Conservation (phyloP, 2,329 filamentous ascomycete species). For the Exophiala calicioides region DNA sequence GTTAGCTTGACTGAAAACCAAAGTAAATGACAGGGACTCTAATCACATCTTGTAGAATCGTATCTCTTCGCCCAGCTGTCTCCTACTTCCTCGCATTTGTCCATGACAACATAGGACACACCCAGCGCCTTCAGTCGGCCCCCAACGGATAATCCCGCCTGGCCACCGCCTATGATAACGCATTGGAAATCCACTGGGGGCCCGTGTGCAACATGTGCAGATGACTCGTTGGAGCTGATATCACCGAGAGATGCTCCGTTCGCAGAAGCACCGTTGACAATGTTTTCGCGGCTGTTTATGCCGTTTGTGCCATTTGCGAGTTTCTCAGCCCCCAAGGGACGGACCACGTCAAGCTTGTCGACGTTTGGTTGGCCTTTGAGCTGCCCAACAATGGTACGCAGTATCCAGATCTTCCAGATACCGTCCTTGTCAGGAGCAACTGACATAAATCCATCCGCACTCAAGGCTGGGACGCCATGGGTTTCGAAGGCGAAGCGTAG, state of each 20-base stretch:
- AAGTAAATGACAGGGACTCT: no score
- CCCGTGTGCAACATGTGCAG: neutral
- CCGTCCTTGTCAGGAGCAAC: neutral
- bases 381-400: neutral
- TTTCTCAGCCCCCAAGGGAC: no score
- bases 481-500: neutral
- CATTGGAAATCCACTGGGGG: no score
- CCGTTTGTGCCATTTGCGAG: no score
- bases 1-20: no score
- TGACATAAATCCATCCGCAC: neutral
- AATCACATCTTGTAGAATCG: conserved; percentile 45
- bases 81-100: conserved; percentile 45
- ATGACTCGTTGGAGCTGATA: no score
- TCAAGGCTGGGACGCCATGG: neutral
- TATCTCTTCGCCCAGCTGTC: conserved; percentile 51
- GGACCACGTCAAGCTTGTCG: neutral
- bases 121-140: neutral
- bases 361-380: neutral
- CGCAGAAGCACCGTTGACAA: no score
- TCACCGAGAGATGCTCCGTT: no score
- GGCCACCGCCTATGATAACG: neutral
- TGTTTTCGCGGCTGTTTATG: no score
- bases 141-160: neutral
- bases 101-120: conserved; percentile 23
- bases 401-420: neutral